Base-by-base conservation (phyloP, 129 eudicot species). In the Artemisia annua region DNA sequence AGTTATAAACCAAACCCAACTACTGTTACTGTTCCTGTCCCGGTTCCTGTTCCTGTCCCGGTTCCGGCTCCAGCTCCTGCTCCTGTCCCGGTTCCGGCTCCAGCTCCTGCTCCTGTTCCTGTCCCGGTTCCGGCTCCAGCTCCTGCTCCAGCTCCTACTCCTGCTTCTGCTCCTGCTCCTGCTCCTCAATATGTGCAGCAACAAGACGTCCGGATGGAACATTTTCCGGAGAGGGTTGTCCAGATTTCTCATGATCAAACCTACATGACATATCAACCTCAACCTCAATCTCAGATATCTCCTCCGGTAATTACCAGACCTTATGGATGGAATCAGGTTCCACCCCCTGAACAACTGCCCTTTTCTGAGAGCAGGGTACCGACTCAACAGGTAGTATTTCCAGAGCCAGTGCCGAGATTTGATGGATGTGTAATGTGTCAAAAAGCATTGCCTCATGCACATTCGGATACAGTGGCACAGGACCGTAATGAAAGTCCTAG, bases 361-460 rank as follows among this genome's bases (percentile, higher is more conserved):
- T 70, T 73, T 50, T 73, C 88, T 4, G 96, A 91, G 65, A 85
- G 84, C 17, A 74, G 83, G 78, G 63, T 81, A 72, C 85, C 90
- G 14, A 66, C 75, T 79, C 96, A 83, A 64, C 91, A 61, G 49
- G 61, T 79, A 15, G 62, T 72, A 24, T 67, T 66, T 53, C 72
- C 83, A 8, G 96, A 86, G 24, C 71, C 70, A 22, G 2, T 80
- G 7, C 74, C 88, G 26, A 75, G 78, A 50, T 75, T 82, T 14
- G 90, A 85, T 18, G 97, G 88, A 35, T 90, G 98, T 78, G 43
- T 80, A 14, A 79, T 90, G 96, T 94, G 98, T 81, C 96, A 87
- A 35, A 94, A 90, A 71, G 91, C 86, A 62, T 78, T 93, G 65
- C 97, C 98, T 14, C 98, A 93, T 77, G 96, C 97, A 53, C 98